Base-by-base conservation (phyloP, 768 basidiomycete species). In the Lactarius psammicola region DNA sequence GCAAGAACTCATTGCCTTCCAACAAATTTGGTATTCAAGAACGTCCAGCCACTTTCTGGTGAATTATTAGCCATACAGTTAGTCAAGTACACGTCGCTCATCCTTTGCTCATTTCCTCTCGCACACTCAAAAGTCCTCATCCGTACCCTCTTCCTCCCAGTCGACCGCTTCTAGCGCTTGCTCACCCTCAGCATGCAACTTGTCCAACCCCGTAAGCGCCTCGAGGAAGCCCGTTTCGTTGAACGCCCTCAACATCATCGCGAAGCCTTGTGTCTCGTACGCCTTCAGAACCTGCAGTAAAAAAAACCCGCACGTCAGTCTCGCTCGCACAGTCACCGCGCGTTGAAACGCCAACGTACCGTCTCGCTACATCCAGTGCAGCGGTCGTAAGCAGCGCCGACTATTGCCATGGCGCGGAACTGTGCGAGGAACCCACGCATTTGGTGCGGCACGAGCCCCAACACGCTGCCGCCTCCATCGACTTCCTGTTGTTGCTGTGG, bases 401-500 rank as follows among this genome's bases (percentile, higher is more conserved):
- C 86, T 65, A 99, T 87, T 31, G 86, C 85, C 71, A 98, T 80
- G 51, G 87, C 94, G 59, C 87, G 82, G 80, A 96, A 99, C 68
- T 93, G 89, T 6, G 87, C 86, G 3, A 98, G 82, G 79, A 87
- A 94, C 0, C 95, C 97, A 5, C 97, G 87, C 11, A 98, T 80
- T 74, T 98, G 95, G 74, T 98, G 97, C 1, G 97, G 97, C 4
- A 98, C 92, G 20, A 88, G 78, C 0, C 96, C 96, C 2, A 98
- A 83, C 11, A 92, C 85, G 71, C 85, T 84, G 28, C 76, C 75
- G 15, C 68, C 71, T 30, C 59, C 66, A 60, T 65, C 64, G 3
- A 1, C 30, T n/a, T 53, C 23, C 51, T 55, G 17, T 30, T 42
- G 60, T 28, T 51, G 44, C 59, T 77, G 73, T 69, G 74, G 63